phyloP scores from a whole-genome alignment of 2,329 filamentous ascomycete species.

The Pseudonectria foliicola region DNA sequence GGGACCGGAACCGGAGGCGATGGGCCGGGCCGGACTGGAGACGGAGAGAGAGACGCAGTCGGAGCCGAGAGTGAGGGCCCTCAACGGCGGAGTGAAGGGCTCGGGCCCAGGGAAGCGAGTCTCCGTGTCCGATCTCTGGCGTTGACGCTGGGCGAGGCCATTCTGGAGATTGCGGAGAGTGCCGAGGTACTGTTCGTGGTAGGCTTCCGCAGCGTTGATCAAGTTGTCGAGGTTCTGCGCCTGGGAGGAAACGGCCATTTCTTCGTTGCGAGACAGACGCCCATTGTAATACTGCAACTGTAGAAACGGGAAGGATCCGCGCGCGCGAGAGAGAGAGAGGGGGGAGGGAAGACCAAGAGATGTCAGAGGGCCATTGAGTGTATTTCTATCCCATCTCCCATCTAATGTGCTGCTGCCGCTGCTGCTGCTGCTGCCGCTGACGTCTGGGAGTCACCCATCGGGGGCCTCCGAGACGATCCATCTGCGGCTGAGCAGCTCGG shows the following conservation, averaged over 20 bases:
- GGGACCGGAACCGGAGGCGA: constrained; percentile 2
- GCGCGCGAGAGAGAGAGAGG: no score
- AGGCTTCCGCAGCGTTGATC: constrained; percentile 25
- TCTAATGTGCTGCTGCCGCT: no score
- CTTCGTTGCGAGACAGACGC: no score
- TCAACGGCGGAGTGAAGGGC: constrained; percentile 23
- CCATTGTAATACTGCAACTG: no score
- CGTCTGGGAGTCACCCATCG: no score
- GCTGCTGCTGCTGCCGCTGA: no score
- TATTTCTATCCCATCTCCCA: no score
- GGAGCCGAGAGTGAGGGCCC: constrained; percentile 18
- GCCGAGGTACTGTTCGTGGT: constrained; percentile 29
- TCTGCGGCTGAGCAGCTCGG: no score
- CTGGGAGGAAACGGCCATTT: not conserved
- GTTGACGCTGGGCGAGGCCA: constrained; percentile 11
- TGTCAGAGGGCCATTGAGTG: no score
- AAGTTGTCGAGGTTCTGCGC: constrained; percentile 26
- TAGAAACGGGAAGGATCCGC: no score
- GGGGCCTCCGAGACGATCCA: no score
- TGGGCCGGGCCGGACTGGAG: not conserved
- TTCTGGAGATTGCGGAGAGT: constrained; percentile 24
- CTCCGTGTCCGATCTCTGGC: constrained; percentile 15
- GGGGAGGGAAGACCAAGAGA: no score
- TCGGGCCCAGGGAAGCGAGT: constrained; percentile 11
- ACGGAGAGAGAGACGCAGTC: constrained; percentile 4